Evolutionary conservation across 345 rosid species (phyloP), one percentile per base, ranked within the genome.

Genomic region (Euphorbia peplus): DNA sequence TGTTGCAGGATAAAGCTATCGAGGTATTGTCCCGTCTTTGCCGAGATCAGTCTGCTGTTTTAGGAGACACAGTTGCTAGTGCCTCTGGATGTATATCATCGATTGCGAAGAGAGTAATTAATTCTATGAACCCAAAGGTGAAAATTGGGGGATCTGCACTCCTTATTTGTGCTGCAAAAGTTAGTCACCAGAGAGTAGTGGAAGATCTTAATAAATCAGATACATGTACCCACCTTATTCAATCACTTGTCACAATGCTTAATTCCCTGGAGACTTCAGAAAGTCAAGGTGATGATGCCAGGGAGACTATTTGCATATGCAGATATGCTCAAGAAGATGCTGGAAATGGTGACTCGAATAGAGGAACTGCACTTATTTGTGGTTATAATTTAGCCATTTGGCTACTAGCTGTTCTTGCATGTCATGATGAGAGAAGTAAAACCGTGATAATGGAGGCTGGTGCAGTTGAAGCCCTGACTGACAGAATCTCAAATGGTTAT

Each of bases 131-230:
- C 71, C 71, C 67, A 37, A 92, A 84, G 78, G 96, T 95, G 73
- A 88, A 88, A 84, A 84, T 95, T 79, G 98, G 99, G 50, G 99
- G 96, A 81, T 85, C 90, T 74, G 96, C 98, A 50, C 81, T 95
- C 69, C 92, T 95, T 63, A 87, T 85, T 67, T 95, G 98, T 82
- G 95, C 98, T 48, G 92, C 98, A 29, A 90, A 90, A 83, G 95
- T 87, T 76, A 79, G 90, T 76, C 89, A 86, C 70, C 88, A 83
- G 79, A 90, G 84, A 72, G 75, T 92, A 73, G 84, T 90, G 80
- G 97, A 87, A 69, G 95, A 92, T 82, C 91, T 95, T 62, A 85
- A 89, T 78, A 91, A 85, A 69, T 83, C 97, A 58, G 88, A 83
- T 63, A 74, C 85, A 66, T 86, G 89, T 73, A 46, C 74, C 66